Percentiles rank a stretch among this genome's conserved stretches.
Conservation (phyloP, 495 filamentous ascomycete species). For the Trichoderma parareesei region DNA sequence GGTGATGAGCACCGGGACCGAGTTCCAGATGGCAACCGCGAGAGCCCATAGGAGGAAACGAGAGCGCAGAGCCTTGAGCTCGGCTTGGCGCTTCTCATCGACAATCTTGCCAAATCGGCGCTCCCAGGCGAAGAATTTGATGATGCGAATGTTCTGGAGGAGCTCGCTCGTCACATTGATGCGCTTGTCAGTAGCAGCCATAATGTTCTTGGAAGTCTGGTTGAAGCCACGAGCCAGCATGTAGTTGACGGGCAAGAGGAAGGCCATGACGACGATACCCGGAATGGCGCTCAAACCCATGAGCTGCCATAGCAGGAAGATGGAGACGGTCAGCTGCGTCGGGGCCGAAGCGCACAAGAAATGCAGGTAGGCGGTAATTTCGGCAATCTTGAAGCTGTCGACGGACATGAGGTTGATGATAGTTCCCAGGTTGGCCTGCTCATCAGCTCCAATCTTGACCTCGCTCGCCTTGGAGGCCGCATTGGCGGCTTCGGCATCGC, state of each 20-base stretch:
- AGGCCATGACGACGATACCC: constrained; percentile 83
- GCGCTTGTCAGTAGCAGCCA: constrained; percentile 89
- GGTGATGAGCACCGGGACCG: constrained; percentile 90
- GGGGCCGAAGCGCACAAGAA: constrained; percentile 82
- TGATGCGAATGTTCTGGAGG: constrained; percentile 94
- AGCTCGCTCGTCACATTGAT: constrained; percentile 97
- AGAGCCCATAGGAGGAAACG: constrained; percentile 86
- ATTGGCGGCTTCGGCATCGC: constrained; percentile 26
- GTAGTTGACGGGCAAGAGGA: constrained; percentile 85
- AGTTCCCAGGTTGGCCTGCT: constrained; percentile 84
- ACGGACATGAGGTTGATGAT: constrained; percentile 99
- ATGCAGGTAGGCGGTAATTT: constrained; percentile 85
- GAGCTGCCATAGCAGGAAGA: constrained; percentile 71
- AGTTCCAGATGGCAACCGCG: constrained; percentile 92
- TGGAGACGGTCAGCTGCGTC: constrained; percentile 65
- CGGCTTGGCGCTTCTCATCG: constrained; percentile 73
- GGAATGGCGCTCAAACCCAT: constrained; percentile 91
- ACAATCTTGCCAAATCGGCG: constrained; percentile 81
- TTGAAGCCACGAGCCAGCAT: constrained; percentile 77
- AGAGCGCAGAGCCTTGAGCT: constrained; percentile 67
- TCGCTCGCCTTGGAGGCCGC: constrained; percentile 16
- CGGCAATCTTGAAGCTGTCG: constrained; percentile 96
- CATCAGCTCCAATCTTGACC: constrained; percentile 37
- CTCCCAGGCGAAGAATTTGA: constrained; percentile 99
- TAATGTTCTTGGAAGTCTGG: constrained; percentile 76